Evolutionary conservation across 2,329 filamentous ascomycete species (phyloP), one percentile per base, ranked within the genome.

Genomic region (Penicillium sp.): DNA sequence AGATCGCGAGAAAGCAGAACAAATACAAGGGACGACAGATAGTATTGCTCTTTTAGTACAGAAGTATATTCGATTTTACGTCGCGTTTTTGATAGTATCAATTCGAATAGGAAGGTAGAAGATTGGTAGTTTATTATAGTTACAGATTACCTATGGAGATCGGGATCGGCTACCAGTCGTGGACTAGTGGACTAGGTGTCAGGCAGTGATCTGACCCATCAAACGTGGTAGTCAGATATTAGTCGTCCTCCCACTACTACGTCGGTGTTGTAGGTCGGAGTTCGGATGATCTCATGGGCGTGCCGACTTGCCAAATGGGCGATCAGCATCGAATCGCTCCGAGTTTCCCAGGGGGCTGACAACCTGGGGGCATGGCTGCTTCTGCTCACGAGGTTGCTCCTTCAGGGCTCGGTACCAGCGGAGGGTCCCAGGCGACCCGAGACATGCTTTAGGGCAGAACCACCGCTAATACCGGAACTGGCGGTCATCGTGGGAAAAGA

Each of bases 321-420:
- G 59, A 58, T 55, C 58, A 40, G 47, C 54, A 53, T 56, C 54
- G 50, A 63, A 59, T 60, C 59, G 55, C 50, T 64, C 60, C 58
- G 58, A 61, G 6, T 58, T 63, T 56, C 61, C 56, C 56, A 43
- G 36, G 49, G 33, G n/a, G 24, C 31, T 50, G 18, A 4, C 19
- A 9, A 14, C 4, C 24, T 27, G 24, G 3, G 22, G 22, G 24
- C 24, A 6, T 27, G 24, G 41, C 41, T 44, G 19, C 14, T 44
- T 27, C 22, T 27, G 41, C 9, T 44, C 41, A 16, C 22, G 14
- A 44, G 19, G 9, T 27, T 22, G 22, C 22, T 22, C 22, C 3
- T 22, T 50, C 47, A 53, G 37, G 27, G 52, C 62, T 66, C 64
- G 64, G 59, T 66, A 66, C 64, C 64, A 54, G 36, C 31, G 39